These are phyloP conservation scores for Arabidopsis arenosa DNA, from an alignment of 345 rosid genomes.

Conservation along the genomic window DNA sequence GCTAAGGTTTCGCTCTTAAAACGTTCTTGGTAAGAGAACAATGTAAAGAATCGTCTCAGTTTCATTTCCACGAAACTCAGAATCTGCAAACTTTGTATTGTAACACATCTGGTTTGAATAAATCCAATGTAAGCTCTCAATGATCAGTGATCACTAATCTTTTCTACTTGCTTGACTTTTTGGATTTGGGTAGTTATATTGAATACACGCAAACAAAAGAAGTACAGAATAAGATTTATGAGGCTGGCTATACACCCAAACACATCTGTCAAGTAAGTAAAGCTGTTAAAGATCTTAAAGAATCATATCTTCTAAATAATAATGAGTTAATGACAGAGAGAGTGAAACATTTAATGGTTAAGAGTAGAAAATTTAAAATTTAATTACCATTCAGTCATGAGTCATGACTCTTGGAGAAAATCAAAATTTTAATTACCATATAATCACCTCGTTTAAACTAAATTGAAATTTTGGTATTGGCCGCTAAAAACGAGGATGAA, in stretches of 20 bases:
- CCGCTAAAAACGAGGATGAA: slow-evolving; percentile 32
- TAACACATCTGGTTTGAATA: slow-evolving; percentile 21
- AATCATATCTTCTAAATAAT: background rate
- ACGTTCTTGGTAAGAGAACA: slow-evolving; percentile 31
- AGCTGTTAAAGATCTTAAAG: slow-evolving; percentile 15
- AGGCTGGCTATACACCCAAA: slow-evolving; percentile 34
- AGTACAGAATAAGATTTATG: slow-evolving; percentile 20
- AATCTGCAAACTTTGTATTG: slow-evolving; percentile 1
- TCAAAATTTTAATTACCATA: slow-evolving; percentile 20
- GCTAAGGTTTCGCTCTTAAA: slow-evolving; percentile 45
- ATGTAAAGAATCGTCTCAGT: background rate
- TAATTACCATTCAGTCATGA: background rate
- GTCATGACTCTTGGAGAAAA: background rate
- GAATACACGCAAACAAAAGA: background rate
- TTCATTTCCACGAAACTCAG: background rate
- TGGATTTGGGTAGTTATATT: background rate
- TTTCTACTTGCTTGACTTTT: slow-evolving; percentile 2
- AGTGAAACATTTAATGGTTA: slow-evolving; percentile 6
- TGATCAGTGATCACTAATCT: background rate
- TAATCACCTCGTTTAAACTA: slow-evolving; percentile 36
- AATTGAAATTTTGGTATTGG: slow-evolving; percentile 22
- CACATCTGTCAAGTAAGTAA: slow-evolving; percentile 41
- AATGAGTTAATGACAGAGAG: background rate
- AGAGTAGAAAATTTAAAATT: background rate
- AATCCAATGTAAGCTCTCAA: slow-evolving; percentile 16